Evolutionary conservation across 2,329 filamentous ascomycete species (phyloP), one percentile per base, ranked within the genome.

Genomic region (Aspergillaceae sp.): DNA sequence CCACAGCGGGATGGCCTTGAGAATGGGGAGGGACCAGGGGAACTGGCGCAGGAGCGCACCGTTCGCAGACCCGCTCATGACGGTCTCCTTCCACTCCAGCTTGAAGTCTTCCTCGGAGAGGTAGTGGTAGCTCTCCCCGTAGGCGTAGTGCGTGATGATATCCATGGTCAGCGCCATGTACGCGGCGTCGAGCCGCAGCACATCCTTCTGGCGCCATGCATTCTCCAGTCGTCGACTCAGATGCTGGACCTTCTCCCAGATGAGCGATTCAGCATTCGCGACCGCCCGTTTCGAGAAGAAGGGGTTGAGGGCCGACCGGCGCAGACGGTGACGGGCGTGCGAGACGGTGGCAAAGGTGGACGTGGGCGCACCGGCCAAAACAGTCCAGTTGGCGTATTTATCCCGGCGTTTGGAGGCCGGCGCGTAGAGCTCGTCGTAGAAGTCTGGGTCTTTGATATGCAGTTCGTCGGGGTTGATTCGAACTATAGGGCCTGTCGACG

Each of bases 251-350:
- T 62, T 70, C 7, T 60, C 52, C 7, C 59, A 54, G 26, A 75
- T 63, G 4, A 69, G 55, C 0, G 64, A 63, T n/a, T 69, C 63
- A 1, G 73, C 57, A 4, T 48, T 48, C 3, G 53, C 52, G 19
- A 73, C 62, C 5, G 65, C 65, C 3, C 62, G 61, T 35, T 63
- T 66, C 4, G 70, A 72, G 55, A 74, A 75, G 59, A 71, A 74
- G 2, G 63, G 65, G 43, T 62, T 70, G 37, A 74, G 46, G 2
- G 67, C 62, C 7, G 51, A 60, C 32, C 71, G 66, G 5, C 72
- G 65, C 29, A 64, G 56, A 4, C 69, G 65, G 51, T 74, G 72
- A 28, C 65, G 56, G 29, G 70, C 63, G 45, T 71, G 67, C 29
- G 59, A 51, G 28, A 66, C 57, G 1, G 69, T 73, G 19, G 58